Conservation (phyloP, 768 basidiomycete genomes). For the Crassisporium funariophilum region DNA sequence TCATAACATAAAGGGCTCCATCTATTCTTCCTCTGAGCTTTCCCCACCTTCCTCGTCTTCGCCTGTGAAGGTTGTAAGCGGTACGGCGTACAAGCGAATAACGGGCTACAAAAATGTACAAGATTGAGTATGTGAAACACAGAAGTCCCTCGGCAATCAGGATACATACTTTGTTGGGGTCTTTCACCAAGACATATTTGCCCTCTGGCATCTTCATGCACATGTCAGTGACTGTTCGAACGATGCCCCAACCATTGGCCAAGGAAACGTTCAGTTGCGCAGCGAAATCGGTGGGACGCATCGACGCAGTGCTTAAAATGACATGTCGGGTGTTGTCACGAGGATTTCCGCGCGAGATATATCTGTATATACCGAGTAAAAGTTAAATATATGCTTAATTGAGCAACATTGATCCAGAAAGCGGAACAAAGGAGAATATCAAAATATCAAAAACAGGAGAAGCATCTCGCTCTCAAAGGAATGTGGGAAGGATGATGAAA, state of each 20-base stretch:
- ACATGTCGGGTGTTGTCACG: slow-evolving; percentile 96
- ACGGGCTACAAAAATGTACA: slow-evolving; percentile 65
- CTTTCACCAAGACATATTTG: slow-evolving; percentile 96
- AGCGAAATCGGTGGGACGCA: slow-evolving; percentile 94
- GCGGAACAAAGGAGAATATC: slow-evolving; percentile 4
- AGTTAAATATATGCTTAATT: slow-evolving; percentile 19
- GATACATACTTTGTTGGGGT: slow-evolving; percentile 88
- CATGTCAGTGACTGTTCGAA: slow-evolving; percentile 90
- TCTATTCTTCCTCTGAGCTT: slow-evolving; percentile 38
- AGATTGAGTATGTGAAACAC: slow-evolving; percentile 5
- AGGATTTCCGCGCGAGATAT: slow-evolving; percentile 92
- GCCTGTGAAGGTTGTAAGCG: slow-evolving; percentile 79
- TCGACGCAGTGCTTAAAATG: slow-evolving; percentile 91
- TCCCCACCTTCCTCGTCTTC: slow-evolving; percentile 76
- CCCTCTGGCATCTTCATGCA: slow-evolving; percentile 98
- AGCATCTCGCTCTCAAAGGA: not conserved
- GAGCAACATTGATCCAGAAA: slow-evolving; percentile 5
- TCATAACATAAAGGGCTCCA: slow-evolving; percentile 1
- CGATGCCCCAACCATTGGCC: slow-evolving; percentile 98
- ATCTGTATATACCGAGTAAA: slow-evolving; percentile 49
- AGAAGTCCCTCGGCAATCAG: slow-evolving; percentile 8
- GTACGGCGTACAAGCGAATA: slow-evolving; percentile 93
- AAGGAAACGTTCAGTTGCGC: slow-evolving; percentile 93
- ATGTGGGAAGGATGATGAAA: slow-evolving; percentile 8
- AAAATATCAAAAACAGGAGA: slow-evolving; percentile 7